Percentiles rank a stretch among this genome's conserved stretches.
These are phyloP conservation scores for Aspergillus pseudoglaucus DNA, from an alignment of 2,329 filamentous ascomycete genomes.

Conservation along the genomic window DNA sequence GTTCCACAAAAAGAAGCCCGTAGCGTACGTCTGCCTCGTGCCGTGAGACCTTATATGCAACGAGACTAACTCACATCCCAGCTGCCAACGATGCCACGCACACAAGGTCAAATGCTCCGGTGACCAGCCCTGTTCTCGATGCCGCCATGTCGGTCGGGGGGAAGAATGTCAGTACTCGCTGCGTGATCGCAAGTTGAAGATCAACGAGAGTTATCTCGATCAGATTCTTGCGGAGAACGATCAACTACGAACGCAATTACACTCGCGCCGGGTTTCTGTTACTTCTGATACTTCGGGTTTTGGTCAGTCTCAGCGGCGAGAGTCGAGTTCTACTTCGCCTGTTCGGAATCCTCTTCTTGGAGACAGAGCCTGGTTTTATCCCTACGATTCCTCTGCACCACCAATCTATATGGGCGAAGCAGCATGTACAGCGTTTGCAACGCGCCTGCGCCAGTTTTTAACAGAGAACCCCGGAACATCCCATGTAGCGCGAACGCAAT, in stretches of 20 bases:
- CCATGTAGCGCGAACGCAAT: slow-evolving; percentile 18
- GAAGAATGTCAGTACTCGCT: slow-evolving; percentile 29
- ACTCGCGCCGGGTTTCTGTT: no score
- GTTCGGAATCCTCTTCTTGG: slow-evolving; percentile 18
- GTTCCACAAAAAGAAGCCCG: slow-evolving; percentile 9
- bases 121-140: slow-evolving; percentile 33
- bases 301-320: no score
- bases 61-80: neutral
- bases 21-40: slow-evolving; percentile 6
- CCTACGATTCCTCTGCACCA: slow-evolving; percentile 17
- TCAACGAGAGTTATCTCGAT: slow-evolving; percentile 14
- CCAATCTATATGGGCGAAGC: slow-evolving; percentile 27
- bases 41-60: neutral
- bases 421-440: slow-evolving; percentile 29
- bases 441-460: slow-evolving; percentile 24
- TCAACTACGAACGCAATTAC: slow-evolving; percentile 5
- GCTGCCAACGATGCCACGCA: slow-evolving; percentile 34
- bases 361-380: slow-evolving; percentile 23
- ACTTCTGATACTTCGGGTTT: no score
- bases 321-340: neutral
- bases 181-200: slow-evolving; percentile 33
- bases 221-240: slow-evolving; percentile 15
- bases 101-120: slow-evolving; percentile 42
- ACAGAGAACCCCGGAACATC: slow-evolving; percentile 13
- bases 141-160: slow-evolving; percentile 23